Conservation (phyloP, 1,284 basidiomycete genomes). For the Lignosus rhinocerotis region DNA sequence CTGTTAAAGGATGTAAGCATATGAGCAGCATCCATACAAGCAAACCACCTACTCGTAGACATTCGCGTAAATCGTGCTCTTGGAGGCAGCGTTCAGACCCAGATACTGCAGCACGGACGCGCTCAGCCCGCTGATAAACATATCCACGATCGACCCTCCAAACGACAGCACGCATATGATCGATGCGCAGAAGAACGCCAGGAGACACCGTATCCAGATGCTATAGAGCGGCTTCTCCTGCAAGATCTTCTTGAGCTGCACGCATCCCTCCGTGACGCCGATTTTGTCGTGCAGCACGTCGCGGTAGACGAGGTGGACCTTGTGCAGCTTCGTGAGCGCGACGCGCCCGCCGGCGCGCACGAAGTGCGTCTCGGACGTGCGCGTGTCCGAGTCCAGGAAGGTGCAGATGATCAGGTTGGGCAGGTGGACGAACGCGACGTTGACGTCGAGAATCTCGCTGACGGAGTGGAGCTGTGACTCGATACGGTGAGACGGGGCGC, state of each 20-base stretch:
- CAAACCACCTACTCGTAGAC: conserved; percentile 78
- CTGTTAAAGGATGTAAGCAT: conserved; percentile 39
- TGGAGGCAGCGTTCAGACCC: conserved; percentile 74
- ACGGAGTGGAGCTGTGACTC: conserved; percentile 74
- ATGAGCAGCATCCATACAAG: not conserved
- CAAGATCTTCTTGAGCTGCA: conserved; percentile 60
- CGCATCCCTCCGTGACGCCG: conserved; percentile 63
- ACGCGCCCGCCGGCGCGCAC: conserved; percentile 75
- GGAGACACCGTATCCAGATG: conserved; percentile 59
- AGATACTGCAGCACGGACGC: conserved; percentile 74
- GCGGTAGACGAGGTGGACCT: conserved; percentile 75
- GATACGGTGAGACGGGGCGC: conserved; percentile 85
- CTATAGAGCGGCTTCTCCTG: conserved; percentile 63
- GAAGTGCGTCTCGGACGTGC: conserved; percentile 72
- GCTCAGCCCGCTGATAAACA: conserved; percentile 75
- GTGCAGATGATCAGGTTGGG: conserved; percentile 80
- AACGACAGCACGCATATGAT: conserved; percentile 83
- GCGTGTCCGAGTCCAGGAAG: conserved; percentile 63
- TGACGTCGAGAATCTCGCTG: conserved; percentile 52
- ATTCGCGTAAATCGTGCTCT: conserved; percentile 83
- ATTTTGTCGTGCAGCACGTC: conserved; percentile 78
- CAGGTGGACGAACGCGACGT: conserved; percentile 79
- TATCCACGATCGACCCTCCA: conserved; percentile 80
- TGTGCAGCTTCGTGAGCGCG: conserved; percentile 71
- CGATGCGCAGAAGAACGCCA: conserved; percentile 74